Conservation (phyloP, 139 green algal species). For the Chlamydomonas incerta region DNA sequence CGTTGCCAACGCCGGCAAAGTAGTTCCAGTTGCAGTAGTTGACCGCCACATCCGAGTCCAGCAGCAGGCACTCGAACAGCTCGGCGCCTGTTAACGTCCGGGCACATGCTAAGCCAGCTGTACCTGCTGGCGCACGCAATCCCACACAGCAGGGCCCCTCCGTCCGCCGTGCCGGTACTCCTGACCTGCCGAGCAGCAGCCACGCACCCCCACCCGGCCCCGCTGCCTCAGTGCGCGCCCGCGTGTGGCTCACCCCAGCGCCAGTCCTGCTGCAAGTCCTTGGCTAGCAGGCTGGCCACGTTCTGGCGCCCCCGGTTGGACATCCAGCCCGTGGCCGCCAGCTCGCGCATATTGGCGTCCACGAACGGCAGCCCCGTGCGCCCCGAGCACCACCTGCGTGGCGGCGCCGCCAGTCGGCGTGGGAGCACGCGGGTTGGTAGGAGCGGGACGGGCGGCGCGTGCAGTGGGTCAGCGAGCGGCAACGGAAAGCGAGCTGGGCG, state of each 20-base stretch:
- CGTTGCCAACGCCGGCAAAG: slow-evolving; percentile 56
- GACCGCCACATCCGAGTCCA: slow-evolving; percentile 78
- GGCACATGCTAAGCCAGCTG: too few relatives aligned
- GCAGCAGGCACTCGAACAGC: slow-evolving; percentile 79
- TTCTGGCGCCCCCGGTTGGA: slow-evolving; percentile 87
- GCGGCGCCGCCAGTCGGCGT: too few relatives aligned
- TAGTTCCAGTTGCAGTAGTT: slow-evolving; percentile 87
- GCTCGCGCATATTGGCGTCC: slow-evolving; percentile 90
- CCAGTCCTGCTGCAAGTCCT: slow-evolving; percentile 84
- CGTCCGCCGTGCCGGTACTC: background rate
- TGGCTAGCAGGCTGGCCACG: slow-evolving; percentile 63
- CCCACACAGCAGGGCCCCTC: background rate
- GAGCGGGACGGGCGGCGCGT: too few relatives aligned
- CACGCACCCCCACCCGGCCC: too few relatives aligned
- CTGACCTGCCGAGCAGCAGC: too few relatives aligned
- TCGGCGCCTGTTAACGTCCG: slow-evolving; percentile 68
- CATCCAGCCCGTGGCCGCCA: slow-evolving; percentile 84
- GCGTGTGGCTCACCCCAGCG: slow-evolving; percentile 61
- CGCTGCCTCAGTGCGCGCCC: too few relatives aligned
- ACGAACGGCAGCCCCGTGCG: slow-evolving; percentile 85
- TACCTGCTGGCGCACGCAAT: too few relatives aligned
- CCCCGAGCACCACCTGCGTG: slow-evolving; percentile 66
- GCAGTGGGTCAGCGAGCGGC: too few relatives aligned
- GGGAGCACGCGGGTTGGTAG: too few relatives aligned
- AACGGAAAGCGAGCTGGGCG: too few relatives aligned